Percentiles rank a stretch among this genome's conserved stretches.
Evolutionary conservation across 2,329 filamentous ascomycete species (phyloP).

Genomic region (Penicillium sp.): DNA sequence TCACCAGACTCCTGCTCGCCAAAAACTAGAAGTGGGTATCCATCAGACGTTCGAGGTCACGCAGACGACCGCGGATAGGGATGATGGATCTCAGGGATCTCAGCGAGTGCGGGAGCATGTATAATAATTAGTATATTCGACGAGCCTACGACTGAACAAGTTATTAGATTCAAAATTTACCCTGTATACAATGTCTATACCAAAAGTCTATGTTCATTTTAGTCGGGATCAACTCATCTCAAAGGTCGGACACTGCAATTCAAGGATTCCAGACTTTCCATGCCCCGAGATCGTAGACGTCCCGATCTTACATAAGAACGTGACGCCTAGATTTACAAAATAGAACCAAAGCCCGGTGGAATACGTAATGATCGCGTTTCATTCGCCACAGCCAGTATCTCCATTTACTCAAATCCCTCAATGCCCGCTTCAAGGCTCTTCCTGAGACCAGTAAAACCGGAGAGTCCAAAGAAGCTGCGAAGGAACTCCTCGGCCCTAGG

Average conservation of each 20-base stretch:
- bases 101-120: conserved; percentile 18
- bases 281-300: not conserved
- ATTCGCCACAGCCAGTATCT: not conserved
- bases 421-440: conserved; percentile 4
- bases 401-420: not conserved
- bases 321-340: not conserved
- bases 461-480: conserved; percentile 13
- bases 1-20: conserved; percentile 5
- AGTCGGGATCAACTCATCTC: too few species aligned
- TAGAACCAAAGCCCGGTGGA: not conserved
- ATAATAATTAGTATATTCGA: conserved; percentile 5
- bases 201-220: not conserved
- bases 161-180: not conserved
- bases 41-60: conserved; percentile 31
- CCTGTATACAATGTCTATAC: not conserved
- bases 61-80: conserved; percentile 17
- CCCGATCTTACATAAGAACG: not conserved
- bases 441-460: conserved; percentile 8
- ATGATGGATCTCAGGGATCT: conserved; percentile 9
- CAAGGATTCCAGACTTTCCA: not conserved
- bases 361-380: not conserved
- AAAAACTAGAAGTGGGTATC: conserved; percentile 24
- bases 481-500: conserved; percentile 25
- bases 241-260: too few species aligned
- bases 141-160: not conserved